phyloP scores from a whole-genome alignment of 2,329 filamentous ascomycete genomes.

The Penicillium sp. region DNA sequence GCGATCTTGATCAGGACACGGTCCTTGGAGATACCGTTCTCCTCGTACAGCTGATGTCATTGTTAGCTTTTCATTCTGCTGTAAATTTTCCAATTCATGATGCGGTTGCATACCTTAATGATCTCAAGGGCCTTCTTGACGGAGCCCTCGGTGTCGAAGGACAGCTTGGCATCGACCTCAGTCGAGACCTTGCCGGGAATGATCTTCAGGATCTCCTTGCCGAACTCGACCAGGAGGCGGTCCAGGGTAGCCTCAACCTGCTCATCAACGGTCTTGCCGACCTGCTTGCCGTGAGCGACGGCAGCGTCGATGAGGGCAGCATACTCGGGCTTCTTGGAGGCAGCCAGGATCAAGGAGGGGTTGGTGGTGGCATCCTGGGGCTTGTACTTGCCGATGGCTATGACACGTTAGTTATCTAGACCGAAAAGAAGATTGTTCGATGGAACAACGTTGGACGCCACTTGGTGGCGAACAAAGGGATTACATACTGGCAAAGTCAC shows the following conservation, averaged over 20 bases:
- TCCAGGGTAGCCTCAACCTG: constrained; percentile 91
- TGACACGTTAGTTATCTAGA: constrained; percentile 22
- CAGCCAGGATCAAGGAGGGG: constrained; percentile 96
- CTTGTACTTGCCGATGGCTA: constrained; percentile 99
- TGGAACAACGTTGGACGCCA: background rate
- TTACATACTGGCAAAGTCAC: constrained; percentile 75
- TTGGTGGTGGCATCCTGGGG: constrained; percentile 99
- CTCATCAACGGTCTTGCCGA: constrained; percentile 66
- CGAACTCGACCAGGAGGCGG: constrained; percentile 94
- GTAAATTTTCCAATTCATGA: background rate
- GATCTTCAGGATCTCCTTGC: constrained; percentile 94
- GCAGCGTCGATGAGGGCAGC: constrained; percentile 86
- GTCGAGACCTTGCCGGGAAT: constrained; percentile 98
- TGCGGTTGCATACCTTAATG: constrained; percentile 70
- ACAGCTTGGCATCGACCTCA: constrained; percentile 94
- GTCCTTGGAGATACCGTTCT: constrained; percentile 86
- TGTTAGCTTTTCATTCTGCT: background rate
- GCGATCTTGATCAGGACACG: constrained; percentile 98
- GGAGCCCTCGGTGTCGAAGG: constrained; percentile 89
- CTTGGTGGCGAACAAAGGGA: background rate
- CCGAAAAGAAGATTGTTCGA: background rate
- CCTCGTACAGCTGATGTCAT: constrained; percentile 78
- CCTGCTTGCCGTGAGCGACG: constrained; percentile 79
- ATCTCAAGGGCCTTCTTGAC: constrained; percentile 96
- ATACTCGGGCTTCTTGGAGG: constrained; percentile 97